Evolutionary conservation across 371 early-diverging fungal genomes (phyloP).

Genomic region (Vittaforma corneae): DNA sequence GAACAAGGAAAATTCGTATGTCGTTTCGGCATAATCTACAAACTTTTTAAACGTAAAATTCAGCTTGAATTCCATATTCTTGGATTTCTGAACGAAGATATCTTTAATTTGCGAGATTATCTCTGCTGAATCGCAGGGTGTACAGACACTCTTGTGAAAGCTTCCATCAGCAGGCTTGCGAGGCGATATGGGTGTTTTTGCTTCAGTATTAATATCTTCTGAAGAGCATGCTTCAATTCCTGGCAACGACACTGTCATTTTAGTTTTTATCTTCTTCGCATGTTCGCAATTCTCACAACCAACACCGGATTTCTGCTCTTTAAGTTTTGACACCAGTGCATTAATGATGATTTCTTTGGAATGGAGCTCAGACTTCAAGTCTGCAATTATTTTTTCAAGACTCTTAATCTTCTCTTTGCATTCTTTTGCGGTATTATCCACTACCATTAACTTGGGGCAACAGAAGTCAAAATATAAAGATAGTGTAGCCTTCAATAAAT

Average conservation of each 20-base stretch:
- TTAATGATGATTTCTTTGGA: constrained; percentile 32
- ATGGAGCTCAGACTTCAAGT: constrained; percentile 24
- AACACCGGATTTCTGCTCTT: not conserved
- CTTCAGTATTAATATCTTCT: not conserved
- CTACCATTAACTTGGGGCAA: no score
- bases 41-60: constrained; percentile 14
- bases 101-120: constrained; percentile 3
- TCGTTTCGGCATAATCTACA: constrained; percentile 15
- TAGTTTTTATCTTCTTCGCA: not conserved
- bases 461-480: no score
- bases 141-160: no score
- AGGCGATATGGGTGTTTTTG: no score
- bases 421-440: no score
- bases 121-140: constrained; percentile 1
- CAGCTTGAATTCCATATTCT: constrained; percentile 12
- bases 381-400: constrained; percentile 2
- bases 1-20: constrained; percentile 15
- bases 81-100: constrained; percentile 15
- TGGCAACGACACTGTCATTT: not conserved
- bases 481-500: no score
- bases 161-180: no score
- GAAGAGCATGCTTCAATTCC: not conserved
- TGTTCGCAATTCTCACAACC: not conserved
- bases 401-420: no score
- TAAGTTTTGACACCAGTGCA: constrained; percentile 19